These are phyloP conservation scores for Lactarius deliciosus DNA, from an alignment of 768 basidiomycete genomes.

Conservation along the genomic window DNA sequence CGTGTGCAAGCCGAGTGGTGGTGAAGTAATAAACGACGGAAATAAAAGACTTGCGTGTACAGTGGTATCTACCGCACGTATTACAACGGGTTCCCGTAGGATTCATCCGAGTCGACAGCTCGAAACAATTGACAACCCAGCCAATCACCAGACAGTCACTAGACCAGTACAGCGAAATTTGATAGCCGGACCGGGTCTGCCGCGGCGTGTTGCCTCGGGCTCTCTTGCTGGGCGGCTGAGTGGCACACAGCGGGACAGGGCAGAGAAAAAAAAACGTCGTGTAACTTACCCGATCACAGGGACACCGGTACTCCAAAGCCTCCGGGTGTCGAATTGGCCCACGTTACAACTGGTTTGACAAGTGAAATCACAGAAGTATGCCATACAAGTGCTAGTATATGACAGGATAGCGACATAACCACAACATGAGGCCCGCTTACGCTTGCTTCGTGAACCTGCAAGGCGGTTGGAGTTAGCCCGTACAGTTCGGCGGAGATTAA, in stretches of 20 bases:
- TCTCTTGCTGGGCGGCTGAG: conserved; percentile 1
- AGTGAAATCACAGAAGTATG: conserved; percentile 11
- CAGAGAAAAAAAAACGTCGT: not conserved
- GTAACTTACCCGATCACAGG: conserved; percentile 4
- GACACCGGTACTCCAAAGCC: not conserved
- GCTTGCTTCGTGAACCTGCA: conserved; percentile 26
- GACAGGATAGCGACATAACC: conserved; percentile 13
- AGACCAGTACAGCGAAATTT: not conserved
- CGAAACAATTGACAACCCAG: conserved; percentile 8
- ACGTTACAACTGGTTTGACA: not conserved
- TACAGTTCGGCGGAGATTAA: conserved; percentile 18
- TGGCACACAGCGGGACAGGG: not conserved
- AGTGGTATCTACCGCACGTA: not conserved
- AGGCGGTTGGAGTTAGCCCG: not conserved
- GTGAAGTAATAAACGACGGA: not conserved
- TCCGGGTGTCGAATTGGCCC: conserved; percentile 1
- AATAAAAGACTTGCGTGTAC: conserved; percentile 1
- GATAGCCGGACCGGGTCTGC: conserved; percentile 15
- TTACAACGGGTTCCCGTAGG: not conserved
- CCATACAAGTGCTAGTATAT: conserved; percentile 20
- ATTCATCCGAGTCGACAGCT: conserved; percentile 16
- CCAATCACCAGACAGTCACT: not conserved
- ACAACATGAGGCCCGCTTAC: conserved; percentile 21
- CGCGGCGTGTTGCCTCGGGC: not conserved
- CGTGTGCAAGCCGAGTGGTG: not conserved